Evolutionary conservation across 768 basidiomycete species (phyloP).

Genomic region (Calocera viscosa): DNA sequence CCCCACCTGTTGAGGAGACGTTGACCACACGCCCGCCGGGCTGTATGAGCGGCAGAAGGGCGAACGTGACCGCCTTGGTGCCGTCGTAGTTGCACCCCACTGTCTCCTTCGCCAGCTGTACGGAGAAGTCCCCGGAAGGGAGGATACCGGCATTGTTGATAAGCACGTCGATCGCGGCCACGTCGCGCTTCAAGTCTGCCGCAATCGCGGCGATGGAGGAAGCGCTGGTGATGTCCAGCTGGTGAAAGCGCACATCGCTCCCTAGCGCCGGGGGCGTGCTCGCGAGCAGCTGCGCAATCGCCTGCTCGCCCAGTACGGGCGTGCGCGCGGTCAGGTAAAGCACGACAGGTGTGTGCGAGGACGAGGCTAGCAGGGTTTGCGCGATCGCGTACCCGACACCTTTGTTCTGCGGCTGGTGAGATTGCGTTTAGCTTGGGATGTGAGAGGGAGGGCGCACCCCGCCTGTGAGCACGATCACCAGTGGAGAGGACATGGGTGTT

Average conservation of each 20-base stretch:
- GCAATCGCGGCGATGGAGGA: neutral
- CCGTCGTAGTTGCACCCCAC: constrained; percentile 2
- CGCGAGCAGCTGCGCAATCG: neutral
- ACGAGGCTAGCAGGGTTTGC: neutral
- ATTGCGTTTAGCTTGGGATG: neutral
- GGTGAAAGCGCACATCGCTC: constrained; percentile 9
- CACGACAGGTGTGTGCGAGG: neutral
- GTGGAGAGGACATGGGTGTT: neutral
- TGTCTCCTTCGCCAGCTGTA: neutral
- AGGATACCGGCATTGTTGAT: constrained; percentile 13
- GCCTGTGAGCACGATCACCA: neutral
- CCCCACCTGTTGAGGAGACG: constrained; percentile 4
- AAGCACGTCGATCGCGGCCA: constrained; percentile 8
- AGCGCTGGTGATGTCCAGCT: constrained; percentile 9
- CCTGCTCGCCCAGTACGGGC: neutral
- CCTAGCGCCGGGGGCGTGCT: neutral
- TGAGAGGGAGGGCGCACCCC: neutral
- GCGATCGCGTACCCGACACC: constrained; percentile 2
- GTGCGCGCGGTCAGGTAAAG: constrained; percentile 1
- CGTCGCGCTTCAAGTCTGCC: neutral
- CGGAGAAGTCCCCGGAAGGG: neutral
- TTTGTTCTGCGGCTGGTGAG: neutral
- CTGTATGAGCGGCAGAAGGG: neutral
- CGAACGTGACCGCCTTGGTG: constrained; percentile 1
- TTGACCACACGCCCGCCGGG: neutral